Conservation (phyloP, 2,329 filamentous ascomycete genomes). For the Ophiostoma australiae region DNA sequence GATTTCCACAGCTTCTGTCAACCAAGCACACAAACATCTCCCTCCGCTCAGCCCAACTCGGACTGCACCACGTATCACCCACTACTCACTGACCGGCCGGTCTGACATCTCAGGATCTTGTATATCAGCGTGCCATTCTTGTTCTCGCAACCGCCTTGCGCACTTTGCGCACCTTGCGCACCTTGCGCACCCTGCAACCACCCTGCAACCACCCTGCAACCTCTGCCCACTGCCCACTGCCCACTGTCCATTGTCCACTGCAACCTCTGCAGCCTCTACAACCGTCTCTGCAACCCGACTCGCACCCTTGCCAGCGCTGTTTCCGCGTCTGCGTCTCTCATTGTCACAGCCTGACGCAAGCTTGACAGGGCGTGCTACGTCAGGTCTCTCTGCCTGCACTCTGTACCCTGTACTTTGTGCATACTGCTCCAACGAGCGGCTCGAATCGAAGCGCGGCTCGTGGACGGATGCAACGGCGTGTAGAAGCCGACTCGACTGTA, state of each 20-base stretch:
- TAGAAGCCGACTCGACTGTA: constrained; percentile 8
- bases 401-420: not conserved
- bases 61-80: not conserved
- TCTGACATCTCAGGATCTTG: constrained; percentile 1
- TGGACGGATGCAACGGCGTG: constrained; percentile 19
- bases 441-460: constrained; percentile 2
- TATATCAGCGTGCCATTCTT: not conserved
- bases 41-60: not conserved
- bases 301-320: not conserved
- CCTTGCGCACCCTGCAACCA: too few species aligned
- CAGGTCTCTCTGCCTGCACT: not conserved
- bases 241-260: too few species aligned
- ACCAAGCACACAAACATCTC: not conserved
- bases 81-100: not conserved
- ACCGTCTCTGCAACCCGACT: not conserved
- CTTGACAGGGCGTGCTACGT: constrained; percentile 11
- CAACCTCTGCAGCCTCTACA: not conserved
- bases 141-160: not conserved
- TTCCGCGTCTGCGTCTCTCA: not conserved
- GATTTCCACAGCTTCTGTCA: too few species aligned
- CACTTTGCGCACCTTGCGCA: too few species aligned
- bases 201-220: too few species aligned
- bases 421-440: not conserved
- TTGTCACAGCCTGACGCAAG: constrained; percentile 15
- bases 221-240: too few species aligned